Evolutionary conservation across 345 rosid genomes (phyloP), one percentile per base, ranked within the genome.

Genomic region (Euphorbia tirucalli): DNA sequence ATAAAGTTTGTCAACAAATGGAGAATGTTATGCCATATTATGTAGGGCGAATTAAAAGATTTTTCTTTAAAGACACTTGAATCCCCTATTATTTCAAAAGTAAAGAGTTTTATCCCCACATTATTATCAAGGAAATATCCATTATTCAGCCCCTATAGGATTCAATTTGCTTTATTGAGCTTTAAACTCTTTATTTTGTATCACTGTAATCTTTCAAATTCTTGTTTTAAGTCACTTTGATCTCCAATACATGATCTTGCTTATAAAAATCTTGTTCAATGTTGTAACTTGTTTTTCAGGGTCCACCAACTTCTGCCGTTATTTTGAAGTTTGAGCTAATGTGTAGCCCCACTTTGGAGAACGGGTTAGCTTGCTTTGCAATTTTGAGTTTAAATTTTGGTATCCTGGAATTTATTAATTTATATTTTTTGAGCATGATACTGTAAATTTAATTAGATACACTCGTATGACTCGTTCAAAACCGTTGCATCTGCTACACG

Each of bases 281-380:
- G 61, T 8, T 57, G 28, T 59, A 27, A 15, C 7, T 52, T 59
- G 63, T 59, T 59, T 25, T 59, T 71, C 85, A 93, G 98, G 89
- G 84, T 65, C 82, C 83, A 73, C 71, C 87, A 30, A 80, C 91
- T 61, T 83, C 94, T 62, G 87, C 93, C 75, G 93, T 86, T 70
- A 79, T 93, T 76, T 78, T 93, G 78, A 91, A 90, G 83, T 91
- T 93, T 84, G 96, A 93, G 89, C 98, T 93, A 60, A 82, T 89
- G 83, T 86, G 83, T 85, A 83, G 93, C 75, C 85, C 91, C 0
- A 61, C 74, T 46, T 59, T 79, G 52, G 92, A 80, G 77, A 82
- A 74, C 59, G 78, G 88, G 93, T 87, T 69, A 82, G 89, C 73
- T 68, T n/a, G 27, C 58, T 27, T 66, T 21, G 25, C 49, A 43